Percentiles rank a stretch among this genome's conserved stretches.
Evolutionary conservation across 352 stramenopile genomes (phyloP).

Genomic region (Globisporangium camurandrum): DNA sequence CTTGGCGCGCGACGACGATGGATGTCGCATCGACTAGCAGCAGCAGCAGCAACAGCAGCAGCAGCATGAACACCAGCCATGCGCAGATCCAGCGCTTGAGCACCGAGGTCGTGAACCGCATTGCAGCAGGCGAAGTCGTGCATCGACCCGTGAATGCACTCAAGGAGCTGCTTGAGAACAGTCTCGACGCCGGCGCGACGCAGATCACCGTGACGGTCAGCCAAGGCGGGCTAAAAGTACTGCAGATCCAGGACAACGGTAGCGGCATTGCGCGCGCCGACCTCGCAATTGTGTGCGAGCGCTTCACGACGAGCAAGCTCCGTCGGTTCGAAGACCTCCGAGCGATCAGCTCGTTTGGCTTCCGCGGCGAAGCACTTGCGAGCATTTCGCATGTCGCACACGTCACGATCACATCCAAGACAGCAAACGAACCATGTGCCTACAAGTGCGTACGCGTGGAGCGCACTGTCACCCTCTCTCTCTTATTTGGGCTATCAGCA

Average conservation of each 20-base stretch:
- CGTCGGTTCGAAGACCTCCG: constrained; percentile 92
- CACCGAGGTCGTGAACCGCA: constrained; percentile 92
- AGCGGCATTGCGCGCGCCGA: constrained; percentile 89
- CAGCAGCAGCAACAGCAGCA: constrained; percentile 3
- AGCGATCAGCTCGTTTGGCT: constrained; percentile 95
- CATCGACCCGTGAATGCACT: constrained; percentile 91
- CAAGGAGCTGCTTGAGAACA: constrained; percentile 99
- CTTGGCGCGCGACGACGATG: not conserved
- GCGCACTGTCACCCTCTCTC: not conserved
- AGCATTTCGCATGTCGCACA: constrained; percentile 94
- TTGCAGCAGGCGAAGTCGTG: constrained; percentile 93
- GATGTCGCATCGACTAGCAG: not conserved
- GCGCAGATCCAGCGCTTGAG: constrained; percentile 68
- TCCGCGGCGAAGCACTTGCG: constrained; percentile 97
- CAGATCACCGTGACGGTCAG: constrained; percentile 71
- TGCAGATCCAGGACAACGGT: constrained; percentile 95
- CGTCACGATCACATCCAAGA: constrained; percentile 88
- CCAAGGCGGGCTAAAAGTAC: constrained; percentile 88
- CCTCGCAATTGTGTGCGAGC: constrained; percentile 93
- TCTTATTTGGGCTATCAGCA: not conserved
- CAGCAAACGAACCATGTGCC: constrained; percentile 57
- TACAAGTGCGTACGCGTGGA: constrained; percentile 53
- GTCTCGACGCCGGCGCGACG: constrained; percentile 91
- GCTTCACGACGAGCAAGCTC: constrained; percentile 98
- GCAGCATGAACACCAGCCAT: constrained; percentile 1